phyloP scores from a whole-genome alignment of 1,284 basidiomycete species.

The Cutaneotrichosporon cutaneum region DNA sequence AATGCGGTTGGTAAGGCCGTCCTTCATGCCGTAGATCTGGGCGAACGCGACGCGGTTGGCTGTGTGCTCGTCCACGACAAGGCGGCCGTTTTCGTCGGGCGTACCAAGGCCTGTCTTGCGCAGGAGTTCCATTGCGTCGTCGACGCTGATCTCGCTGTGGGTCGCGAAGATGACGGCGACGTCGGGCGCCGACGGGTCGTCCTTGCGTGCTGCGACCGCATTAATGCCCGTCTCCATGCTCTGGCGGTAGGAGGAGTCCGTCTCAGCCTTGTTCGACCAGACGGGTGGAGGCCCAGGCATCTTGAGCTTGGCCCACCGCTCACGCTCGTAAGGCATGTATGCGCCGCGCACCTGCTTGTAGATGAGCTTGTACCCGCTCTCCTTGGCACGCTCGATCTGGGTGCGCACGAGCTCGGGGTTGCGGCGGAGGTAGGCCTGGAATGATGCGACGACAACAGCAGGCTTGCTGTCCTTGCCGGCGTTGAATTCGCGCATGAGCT shows the following conservation, averaged over 20 bases:
- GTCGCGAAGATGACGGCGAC: conserved; percentile 11
- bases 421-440: conserved; percentile 7
- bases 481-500: conserved; percentile 18
- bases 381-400: conserved; percentile 9
- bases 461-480: not conserved
- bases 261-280: conserved; percentile 4
- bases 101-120: not conserved
- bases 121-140: not conserved
- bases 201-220: not conserved
- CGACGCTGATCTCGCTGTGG: conserved; percentile 11
- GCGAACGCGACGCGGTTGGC: conserved; percentile 9
- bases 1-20: conserved; percentile 10
- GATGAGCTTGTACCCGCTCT: conserved; percentile 9
- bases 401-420: not conserved
- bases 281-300: not conserved
- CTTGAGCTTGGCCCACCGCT: not conserved
- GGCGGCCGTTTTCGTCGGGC: not conserved
- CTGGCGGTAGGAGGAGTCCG: not conserved
- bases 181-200: not conserved
- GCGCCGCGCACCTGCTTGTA: conserved; percentile 7
- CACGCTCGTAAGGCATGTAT: conserved; percentile 1
- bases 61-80: not conserved
- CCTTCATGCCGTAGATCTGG: conserved; percentile 14
- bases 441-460: conserved; percentile 1
- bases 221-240: not conserved